phyloP scores from a whole-genome alignment of 2,329 filamentous ascomycete species.

The Alternaria longipes region DNA sequence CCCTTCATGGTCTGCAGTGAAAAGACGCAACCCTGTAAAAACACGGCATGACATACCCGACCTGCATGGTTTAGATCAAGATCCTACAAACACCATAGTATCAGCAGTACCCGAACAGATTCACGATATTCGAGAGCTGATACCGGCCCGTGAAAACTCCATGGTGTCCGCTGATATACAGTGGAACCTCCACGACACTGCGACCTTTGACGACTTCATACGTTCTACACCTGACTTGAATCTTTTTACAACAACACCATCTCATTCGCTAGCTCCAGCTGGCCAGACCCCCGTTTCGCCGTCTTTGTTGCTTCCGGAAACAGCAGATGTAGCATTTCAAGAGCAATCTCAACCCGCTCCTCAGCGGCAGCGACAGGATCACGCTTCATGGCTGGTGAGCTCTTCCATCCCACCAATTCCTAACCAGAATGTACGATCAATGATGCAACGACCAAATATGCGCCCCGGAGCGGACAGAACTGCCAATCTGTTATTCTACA shows the following conservation, averaged over 20 bases:
- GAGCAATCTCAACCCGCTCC: background rate
- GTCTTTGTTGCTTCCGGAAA: background rate
- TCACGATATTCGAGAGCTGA: background rate
- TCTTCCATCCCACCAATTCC: conserved; percentile 36
- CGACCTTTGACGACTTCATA: background rate
- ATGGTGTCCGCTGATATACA: background rate
- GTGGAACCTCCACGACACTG: background rate
- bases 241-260: background rate
- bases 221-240: background rate
- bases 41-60: background rate
- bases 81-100: background rate
- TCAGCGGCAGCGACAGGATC: background rate
- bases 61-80: background rate
- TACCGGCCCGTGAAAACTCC: background rate
- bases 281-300: background rate
- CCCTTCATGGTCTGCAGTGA: background rate
- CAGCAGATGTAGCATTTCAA: background rate
- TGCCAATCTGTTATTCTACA: conserved; percentile 52
- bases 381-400: background rate
- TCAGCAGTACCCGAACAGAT: background rate
- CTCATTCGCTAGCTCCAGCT: background rate
- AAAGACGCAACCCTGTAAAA: background rate
- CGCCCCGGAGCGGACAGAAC: conserved; percentile 44
- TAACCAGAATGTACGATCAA: conserved; percentile 29
- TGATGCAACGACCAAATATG: conserved; percentile 37